Conservation (phyloP, 306 rosid species). For the Vicia sativa region DNA sequence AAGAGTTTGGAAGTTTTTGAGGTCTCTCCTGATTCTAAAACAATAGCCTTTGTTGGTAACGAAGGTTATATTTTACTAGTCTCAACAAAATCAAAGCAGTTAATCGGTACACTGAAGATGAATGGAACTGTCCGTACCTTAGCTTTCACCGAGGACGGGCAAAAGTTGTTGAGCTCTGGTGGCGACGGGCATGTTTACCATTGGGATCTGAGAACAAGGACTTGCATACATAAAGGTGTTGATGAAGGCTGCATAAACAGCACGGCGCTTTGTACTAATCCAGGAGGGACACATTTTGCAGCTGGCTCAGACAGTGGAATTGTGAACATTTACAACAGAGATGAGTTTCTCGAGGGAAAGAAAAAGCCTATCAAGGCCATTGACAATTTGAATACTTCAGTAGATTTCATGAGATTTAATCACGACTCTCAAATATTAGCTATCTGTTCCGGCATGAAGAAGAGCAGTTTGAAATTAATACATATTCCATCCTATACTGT, state of each 20-base stretch:
- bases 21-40: slow-evolving; percentile 82
- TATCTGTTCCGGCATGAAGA: slow-evolving; percentile 71
- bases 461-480: slow-evolving; percentile 71
- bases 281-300: slow-evolving; percentile 40
- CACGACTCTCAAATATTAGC: slow-evolving; percentile 45
- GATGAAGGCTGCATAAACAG: slow-evolving; percentile 42
- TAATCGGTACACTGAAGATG: background rate
- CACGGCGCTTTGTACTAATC: slow-evolving; percentile 37
- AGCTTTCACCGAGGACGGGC: slow-evolving; percentile 80
- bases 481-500: slow-evolving; percentile 74
- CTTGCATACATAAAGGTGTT: slow-evolving; percentile 67
- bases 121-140: slow-evolving; percentile 81
- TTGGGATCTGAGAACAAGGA: slow-evolving; percentile 87
- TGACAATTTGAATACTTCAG: slow-evolving; percentile 36
- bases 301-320: slow-evolving; percentile 43
- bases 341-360: slow-evolving; percentile 45
- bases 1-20: slow-evolving; percentile 89
- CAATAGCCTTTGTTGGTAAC: slow-evolving; percentile 81
- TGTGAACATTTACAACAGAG: slow-evolving; percentile 43
- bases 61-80: slow-evolving; percentile 93
- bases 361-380: slow-evolving; percentile 30
- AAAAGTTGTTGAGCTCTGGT: slow-evolving; percentile 70
- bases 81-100: background rate
- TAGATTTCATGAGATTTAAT: slow-evolving; percentile 41
- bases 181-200: slow-evolving; percentile 94